Base-by-base conservation (phyloP, 2,329 filamentous ascomycete species). In the Colletotrichum tofieldiae region DNA sequence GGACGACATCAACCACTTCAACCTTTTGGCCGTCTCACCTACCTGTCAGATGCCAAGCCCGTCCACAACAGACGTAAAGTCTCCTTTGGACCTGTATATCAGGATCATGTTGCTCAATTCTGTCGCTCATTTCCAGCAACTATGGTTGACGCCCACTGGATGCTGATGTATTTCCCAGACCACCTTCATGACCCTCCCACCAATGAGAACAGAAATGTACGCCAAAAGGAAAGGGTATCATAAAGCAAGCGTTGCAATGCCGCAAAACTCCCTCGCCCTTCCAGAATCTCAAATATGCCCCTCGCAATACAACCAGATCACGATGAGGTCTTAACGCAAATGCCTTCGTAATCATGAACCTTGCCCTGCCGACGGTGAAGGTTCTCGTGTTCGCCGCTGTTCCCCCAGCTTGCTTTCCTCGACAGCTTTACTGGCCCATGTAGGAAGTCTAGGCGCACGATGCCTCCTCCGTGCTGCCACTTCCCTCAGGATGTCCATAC, bases 361-460 rank as follows among this genome's bases (percentile, higher is more conserved):
- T 54, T 45, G 26, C n/a, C 45, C 54, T n/a, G 59, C 59, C 39
- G 70, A 70, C 14, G 65, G 51, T 23, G 67, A 71, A 29, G 60
- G 45, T 26, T 67, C 68, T 5, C 35, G n/a, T 41, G 49, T 64
- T 20, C 56, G 29, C 18, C 54, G 39, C 18, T 23, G 26, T 43
- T 73, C 70, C n/a, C 61, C 71, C 12, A 49, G 32, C 18, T 54
- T 58, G 11, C 39, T 56, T 47, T 74, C 69, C 58, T 74, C 61
- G 16, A 75, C 49, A 7, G 81, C 79, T 41, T 77, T 74, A 62
- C 75, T 81, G 41, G 81, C 81, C 81, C 80, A 82, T 16, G 70
- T 62, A 11, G 81, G 81, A 37, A 82, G 75, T 47, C 76, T 77
- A 47, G 68, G 73, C 32, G 29, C 64, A 47, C 70, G 64, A 16